Evolutionary conservation across 2,329 filamentous ascomycete species (phyloP).

Genomic region (Proliferodiscus dingleyae): DNA sequence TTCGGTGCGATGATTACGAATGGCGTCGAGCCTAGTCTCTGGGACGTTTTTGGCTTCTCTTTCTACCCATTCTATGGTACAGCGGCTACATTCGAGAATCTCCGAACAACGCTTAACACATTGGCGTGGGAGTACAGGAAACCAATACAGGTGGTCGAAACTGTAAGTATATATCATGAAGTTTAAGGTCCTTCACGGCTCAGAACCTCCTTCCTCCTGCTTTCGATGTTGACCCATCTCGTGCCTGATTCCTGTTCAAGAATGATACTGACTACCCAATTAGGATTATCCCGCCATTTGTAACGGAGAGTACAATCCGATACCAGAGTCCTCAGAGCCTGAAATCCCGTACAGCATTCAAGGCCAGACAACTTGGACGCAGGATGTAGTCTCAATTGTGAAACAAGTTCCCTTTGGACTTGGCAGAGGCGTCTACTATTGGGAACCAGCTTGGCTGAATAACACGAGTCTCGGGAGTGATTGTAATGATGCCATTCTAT

Average conservation of each 20-base stretch:
- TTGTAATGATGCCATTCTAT: conserved; percentile 59
- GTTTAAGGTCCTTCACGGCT: no score
- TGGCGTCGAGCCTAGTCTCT: conserved; percentile 51
- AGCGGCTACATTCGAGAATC: conserved; percentile 51
- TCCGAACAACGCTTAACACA: conserved; percentile 50
- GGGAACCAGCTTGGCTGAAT: conserved; percentile 46
- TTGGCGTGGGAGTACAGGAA: conserved; percentile 59
- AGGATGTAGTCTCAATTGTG: conserved; percentile 53
- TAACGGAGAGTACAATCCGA: conserved; percentile 43
- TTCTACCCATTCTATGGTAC: conserved; percentile 69
- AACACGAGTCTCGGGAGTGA: conserved; percentile 60
- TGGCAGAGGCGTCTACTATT: conserved; percentile 55
- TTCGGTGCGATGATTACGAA: conserved; percentile 58
- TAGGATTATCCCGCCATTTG: conserved; percentile 62
- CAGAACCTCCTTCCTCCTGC: no score
- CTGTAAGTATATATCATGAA: no score
- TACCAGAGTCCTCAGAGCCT: conserved; percentile 30
- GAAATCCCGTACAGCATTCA: conserved; percentile 56
- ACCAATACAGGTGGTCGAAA: conserved; percentile 63
- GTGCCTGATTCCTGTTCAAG: no score
- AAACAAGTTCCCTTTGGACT: conserved; percentile 47
- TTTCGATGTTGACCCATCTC: no score
- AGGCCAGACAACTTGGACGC: conserved; percentile 58
- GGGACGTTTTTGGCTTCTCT: conserved; percentile 66
- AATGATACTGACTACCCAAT: no score